Percentiles rank a stretch among this genome's conserved stretches.
Conservation (phyloP, 2,329 filamentous ascomycete genomes). For the Geosmithia flava region DNA sequence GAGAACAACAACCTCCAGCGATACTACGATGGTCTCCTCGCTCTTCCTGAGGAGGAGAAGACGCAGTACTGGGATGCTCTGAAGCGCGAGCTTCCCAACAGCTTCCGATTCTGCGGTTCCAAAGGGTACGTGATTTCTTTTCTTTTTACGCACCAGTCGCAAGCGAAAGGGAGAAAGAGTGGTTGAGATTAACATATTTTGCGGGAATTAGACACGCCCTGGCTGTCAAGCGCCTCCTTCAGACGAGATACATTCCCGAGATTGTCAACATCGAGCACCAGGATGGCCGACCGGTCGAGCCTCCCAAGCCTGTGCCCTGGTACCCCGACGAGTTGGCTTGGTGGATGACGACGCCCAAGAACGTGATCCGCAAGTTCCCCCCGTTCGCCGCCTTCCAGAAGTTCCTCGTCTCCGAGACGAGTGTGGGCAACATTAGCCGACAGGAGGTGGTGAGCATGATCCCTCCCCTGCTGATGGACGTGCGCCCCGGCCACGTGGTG, state of each 20-base stretch:
- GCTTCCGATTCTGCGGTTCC: constrained; percentile 93
- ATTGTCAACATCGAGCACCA: constrained; percentile 73
- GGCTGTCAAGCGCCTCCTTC: constrained; percentile 77
- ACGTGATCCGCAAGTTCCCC: constrained; percentile 83
- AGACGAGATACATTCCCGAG: constrained; percentile 80
- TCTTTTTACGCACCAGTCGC: background rate
- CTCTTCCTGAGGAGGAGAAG: constrained; percentile 67
- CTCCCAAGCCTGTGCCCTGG: constrained; percentile 75
- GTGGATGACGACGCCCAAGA: constrained; percentile 97
- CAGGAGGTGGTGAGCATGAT: constrained; percentile 99
- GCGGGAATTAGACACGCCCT: constrained; percentile 60
- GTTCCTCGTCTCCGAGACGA: constrained; percentile 94
- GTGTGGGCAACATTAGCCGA: constrained; percentile 91
- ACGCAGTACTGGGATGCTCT: constrained; percentile 75
- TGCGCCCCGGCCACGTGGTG: constrained; percentile 83
- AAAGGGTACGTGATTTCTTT: constrained; percentile 50
- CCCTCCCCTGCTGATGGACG: constrained; percentile 82
- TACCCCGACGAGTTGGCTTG: constrained; percentile 93
- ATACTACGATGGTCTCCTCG: constrained; percentile 71
- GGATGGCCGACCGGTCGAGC: constrained; percentile 70
- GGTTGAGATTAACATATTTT: constrained; percentile 3
- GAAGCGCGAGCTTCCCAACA: constrained; percentile 81
- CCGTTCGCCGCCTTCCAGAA: constrained; percentile 95
- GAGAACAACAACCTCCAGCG: constrained; percentile 74
- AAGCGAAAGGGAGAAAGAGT: background rate